Base-by-base conservation (phyloP, 1,284 basidiomycete species). In the Naganishia sp. region DNA sequence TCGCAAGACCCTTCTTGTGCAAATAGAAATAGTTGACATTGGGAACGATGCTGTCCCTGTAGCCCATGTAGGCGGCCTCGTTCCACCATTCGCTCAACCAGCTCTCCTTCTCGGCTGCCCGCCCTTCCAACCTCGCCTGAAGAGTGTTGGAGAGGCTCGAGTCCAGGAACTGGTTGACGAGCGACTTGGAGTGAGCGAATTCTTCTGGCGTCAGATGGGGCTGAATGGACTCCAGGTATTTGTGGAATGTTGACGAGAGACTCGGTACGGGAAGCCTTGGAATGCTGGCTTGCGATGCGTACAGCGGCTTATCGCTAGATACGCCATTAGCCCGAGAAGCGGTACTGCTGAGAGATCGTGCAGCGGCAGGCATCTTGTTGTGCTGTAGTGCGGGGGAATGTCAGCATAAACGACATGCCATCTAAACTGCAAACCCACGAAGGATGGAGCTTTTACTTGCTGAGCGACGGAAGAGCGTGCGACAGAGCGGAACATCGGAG, bases 41-140 rank as follows among this genome's bases (percentile, higher is more conserved):
- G 25, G 95, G 92, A 31, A 97, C 89, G 44, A 97, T 90, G 6
- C 94, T 88, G 72, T 96, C 83, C 43, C 83, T 75, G 69, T 79
- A 81, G 11, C 77, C 76, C 78, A 82, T 80, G 75, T 85, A 84
- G 28, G 94, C 94, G 10, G 80, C 85, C 49, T 97, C 92, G 79
- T 98, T 96, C 95, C 95, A 99, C 95, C 95, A 99, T 66, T 96
- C 92, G 64, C 85, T 85, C 42, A 99, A 84, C 95, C 95, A 99
- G 82, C 85, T 94, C 72, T 86, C 86, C 67, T 78, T 80, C 50
- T 76, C 75, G 33, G 71, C 68, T 0, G 92, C 91, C 5, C 94
- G 86, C 33, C 84, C 83, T 74, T 92, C 83, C 46, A 98, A 84
- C 4, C 95, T 84, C 65, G 82, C 79, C 80, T 98, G 94, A n/a